Base-by-base conservation (phyloP, 2,329 filamentous ascomycete genomes). In the Lithohypha guttulata region DNA sequence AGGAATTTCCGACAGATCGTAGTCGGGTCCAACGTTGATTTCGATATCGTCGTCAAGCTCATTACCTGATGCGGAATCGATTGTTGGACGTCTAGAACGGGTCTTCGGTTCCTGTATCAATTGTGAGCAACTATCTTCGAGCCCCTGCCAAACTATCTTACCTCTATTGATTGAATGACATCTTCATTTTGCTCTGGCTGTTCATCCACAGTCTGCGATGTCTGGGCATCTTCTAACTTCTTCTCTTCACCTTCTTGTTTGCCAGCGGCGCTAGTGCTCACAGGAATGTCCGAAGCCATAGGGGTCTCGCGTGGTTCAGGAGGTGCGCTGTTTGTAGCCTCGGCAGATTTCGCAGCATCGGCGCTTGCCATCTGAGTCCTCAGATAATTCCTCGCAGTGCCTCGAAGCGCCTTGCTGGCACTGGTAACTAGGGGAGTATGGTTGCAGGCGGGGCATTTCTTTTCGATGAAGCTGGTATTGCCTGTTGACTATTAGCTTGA, bases 391-490 rank as follows among this genome's bases (percentile, higher is more conserved):
- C 84, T 82, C 50, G 96, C 81, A 2, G 91, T 98, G 18, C 84
- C 91, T 49, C 91, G 80, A n/a, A 96, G 68, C 19, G 81, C 78
- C 58, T 94, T 95, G 60, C 93, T 84, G 2, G 84, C 77, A 46
- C 82, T 86, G 68, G 87, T 94, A 50, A 91, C 81, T 43, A 98
- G 73, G 0, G 91, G 91, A 15, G 78, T 81, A 58, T 98, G 91
- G 48, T 87, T 83, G 72, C 91, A 98, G 43, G 94, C 82, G 2
- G 91, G 89, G 54, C 91, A 98, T 30, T 81, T n/a, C n/a, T n/a
- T n/a, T n/a, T n/a, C n/a, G n/a, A n/a, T n/a, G n/a, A n/a, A n/a
- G n/a, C n/a, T n/a, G 30, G 34, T 42, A 45, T 39, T 54, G 45
- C 49, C 35, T 50, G 39, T 6, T 14, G 25, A 8, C 9, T n/a